Conservation (phyloP, 2,329 filamentous ascomycete species). For the Rhytidhysteron rufulum region DNA sequence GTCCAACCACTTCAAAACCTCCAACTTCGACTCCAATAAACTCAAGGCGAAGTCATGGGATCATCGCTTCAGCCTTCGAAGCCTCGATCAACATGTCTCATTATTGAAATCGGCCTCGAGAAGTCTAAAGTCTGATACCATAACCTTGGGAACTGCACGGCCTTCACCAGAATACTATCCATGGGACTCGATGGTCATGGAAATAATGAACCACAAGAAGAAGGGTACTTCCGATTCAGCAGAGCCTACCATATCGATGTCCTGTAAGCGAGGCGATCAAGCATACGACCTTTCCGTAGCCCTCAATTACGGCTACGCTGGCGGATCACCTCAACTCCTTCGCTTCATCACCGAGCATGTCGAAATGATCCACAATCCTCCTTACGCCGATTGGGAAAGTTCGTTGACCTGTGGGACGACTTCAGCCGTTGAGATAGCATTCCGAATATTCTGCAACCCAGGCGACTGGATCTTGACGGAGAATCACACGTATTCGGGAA, state of each 20-base stretch:
- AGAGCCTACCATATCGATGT: background rate
- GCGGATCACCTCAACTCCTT: conserved; percentile 13
- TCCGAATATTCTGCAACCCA: conserved; percentile 23
- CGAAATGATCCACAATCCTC: conserved; percentile 24
- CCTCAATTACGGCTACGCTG: conserved; percentile 7
- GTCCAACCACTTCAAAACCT: too few relatives aligned
- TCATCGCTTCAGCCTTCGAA: too few relatives aligned
- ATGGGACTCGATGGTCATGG: conserved; percentile 7
- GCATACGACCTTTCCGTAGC: conserved; percentile 17
- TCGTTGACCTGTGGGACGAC: conserved; percentile 25
- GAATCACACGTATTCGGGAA: conserved; percentile 22
- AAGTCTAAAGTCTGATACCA: too few relatives aligned
- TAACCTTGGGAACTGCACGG: too few relatives aligned
- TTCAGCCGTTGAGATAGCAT: conserved; percentile 24
- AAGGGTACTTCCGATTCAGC: background rate
- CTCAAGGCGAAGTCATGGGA: too few relatives aligned
- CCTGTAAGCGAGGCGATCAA: conserved; percentile 3
- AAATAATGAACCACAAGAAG: too few relatives aligned
- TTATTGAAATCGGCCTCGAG: too few relatives aligned
- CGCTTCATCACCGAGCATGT: conserved; percentile 24
- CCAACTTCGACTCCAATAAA: too few relatives aligned
- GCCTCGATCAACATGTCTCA: too few relatives aligned
- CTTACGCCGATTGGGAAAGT: conserved; percentile 26
- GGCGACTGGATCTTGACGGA: conserved; percentile 20
- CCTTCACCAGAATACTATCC: conserved; percentile 9